These are phyloP conservation scores for Bonia amplexicaulis DNA, from an alignment of 176 grass and related monocot species.

Conservation along the genomic window DNA sequence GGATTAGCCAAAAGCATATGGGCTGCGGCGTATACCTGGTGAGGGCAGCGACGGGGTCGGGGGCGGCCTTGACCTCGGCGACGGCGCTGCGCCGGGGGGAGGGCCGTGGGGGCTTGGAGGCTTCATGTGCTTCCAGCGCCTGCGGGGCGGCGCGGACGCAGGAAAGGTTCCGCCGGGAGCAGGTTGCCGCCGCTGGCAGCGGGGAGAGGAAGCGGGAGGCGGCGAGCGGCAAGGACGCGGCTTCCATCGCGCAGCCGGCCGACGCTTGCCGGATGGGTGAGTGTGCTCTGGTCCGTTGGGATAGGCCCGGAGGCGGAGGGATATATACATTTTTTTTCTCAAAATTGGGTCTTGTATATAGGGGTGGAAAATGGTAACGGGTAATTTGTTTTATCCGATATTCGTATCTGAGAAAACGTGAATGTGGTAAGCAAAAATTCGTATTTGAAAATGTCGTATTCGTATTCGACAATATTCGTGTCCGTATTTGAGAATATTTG, in stretches of 20 bases:
- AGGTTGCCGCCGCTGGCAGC: not conserved
- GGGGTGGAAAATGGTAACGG: too few relatives aligned
- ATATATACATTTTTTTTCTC: too few relatives aligned
- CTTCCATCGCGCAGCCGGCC: conserved; percentile 29
- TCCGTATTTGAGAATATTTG: too few relatives aligned
- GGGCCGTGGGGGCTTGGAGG: conserved; percentile 24
- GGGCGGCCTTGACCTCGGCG: conserved; percentile 48
- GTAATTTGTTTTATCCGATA: too few relatives aligned
- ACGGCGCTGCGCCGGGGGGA: conserved; percentile 59
- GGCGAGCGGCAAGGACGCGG: conserved; percentile 38
- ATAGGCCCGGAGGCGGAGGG: too few relatives aligned
- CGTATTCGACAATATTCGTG: too few relatives aligned
- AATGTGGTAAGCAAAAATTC: too few relatives aligned
- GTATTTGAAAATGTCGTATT: too few relatives aligned
- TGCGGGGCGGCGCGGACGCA: conserved; percentile 4
- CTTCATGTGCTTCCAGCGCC: conserved; percentile 34
- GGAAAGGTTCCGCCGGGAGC: not conserved
- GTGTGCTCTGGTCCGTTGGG: too few relatives aligned
- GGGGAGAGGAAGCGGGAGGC: conserved; percentile 31
- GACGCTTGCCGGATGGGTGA: too few relatives aligned
- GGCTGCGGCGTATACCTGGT: conserved; percentile 36
- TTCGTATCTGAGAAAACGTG: too few relatives aligned
- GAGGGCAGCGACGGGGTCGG: conserved; percentile 49
- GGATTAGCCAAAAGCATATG: not conserved
- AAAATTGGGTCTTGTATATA: too few relatives aligned